Evolutionary conservation across 2,329 filamentous ascomycete species (phyloP).

Genomic region (Pseudogymnoascus verrucosus): DNA sequence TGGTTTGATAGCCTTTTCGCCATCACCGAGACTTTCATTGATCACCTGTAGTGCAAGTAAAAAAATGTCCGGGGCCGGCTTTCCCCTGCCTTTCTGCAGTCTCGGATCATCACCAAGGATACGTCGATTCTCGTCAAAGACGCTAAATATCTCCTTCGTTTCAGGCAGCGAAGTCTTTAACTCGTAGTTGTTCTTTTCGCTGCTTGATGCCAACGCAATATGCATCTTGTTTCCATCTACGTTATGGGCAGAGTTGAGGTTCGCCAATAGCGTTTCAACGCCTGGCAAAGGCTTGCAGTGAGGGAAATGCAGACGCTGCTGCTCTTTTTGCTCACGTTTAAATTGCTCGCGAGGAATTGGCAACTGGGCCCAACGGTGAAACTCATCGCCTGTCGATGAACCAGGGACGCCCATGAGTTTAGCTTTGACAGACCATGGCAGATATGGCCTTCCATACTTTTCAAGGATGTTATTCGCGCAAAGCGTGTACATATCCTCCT

Average conservation of each 20-base stretch:
- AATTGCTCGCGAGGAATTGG: conserved; percentile 69
- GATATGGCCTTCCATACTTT: conserved; percentile 60
- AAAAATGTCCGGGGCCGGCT: conserved; percentile 93
- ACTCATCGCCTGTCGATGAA: conserved; percentile 45
- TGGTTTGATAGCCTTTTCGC: conserved; percentile 59
- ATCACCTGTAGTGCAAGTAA: conserved; percentile 75
- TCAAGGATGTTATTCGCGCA: conserved; percentile 76
- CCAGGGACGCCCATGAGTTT: conserved; percentile 45
- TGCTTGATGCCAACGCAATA: conserved; percentile 72
- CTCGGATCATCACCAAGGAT: conserved; percentile 80
- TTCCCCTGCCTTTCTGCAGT: conserved; percentile 72
- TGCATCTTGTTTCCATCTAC: conserved; percentile 31
- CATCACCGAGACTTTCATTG: conserved; percentile 62
- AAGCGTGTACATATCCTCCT: conserved; percentile 76
- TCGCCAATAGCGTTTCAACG: conserved; percentile 57
- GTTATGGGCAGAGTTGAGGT: conserved; percentile 33
- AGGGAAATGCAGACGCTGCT: conserved; percentile 69
- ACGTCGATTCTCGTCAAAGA: conserved; percentile 62
- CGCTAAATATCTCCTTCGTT: conserved; percentile 43
- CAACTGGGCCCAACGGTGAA: conserved; percentile 76
- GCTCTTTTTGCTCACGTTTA: conserved; percentile 44
- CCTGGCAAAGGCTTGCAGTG: conserved; percentile 68
- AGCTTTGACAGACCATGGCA: conserved; percentile 95
- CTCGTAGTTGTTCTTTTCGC: conserved; percentile 30
- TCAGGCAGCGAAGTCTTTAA: not conserved